A percentile compares a stretch with the other conserved stretches of the same genome.
phyloP scores from a whole-genome alignment of 352 stramenopile genomes.

The Phytophthora foliorum region DNA sequence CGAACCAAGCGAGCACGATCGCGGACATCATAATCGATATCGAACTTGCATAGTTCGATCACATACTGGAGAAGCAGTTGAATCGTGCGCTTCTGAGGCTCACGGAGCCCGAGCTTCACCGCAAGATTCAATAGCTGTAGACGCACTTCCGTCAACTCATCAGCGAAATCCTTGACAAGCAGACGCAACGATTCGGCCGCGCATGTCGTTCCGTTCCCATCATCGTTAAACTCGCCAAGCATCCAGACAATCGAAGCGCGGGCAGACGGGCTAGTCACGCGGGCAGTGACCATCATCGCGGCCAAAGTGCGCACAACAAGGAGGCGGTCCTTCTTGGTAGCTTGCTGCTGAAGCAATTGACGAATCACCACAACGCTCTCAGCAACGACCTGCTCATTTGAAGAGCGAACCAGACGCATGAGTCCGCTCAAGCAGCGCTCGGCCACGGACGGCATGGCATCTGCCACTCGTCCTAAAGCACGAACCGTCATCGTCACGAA shows the following conservation, averaged over 20 bases:
- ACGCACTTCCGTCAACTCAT: slow-evolving; percentile 91
- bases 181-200: slow-evolving; percentile 89
- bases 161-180: slow-evolving; percentile 87
- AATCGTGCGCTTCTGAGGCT: slow-evolving; percentile 77
- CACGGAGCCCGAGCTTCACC: slow-evolving; percentile 90
- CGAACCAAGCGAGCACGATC: slow-evolving; percentile 92
- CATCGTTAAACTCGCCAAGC: slow-evolving; percentile 90
- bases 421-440: slow-evolving; percentile 93
- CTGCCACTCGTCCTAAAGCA: slow-evolving; percentile 93
- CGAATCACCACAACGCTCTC: slow-evolving; percentile 97
- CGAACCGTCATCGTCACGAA: slow-evolving; percentile 96
- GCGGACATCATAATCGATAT: slow-evolving; percentile 94
- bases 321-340: slow-evolving; percentile 82
- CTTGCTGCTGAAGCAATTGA: slow-evolving; percentile 93
- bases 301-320: slow-evolving; percentile 82
- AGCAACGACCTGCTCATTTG: slow-evolving; percentile 92
- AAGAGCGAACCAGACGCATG: slow-evolving; percentile 87
- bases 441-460: slow-evolving; percentile 91
- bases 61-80: slow-evolving; percentile 91
- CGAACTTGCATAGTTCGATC: slow-evolving; percentile 94
- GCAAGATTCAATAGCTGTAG: slow-evolving; percentile 94
- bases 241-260: slow-evolving; percentile 95
- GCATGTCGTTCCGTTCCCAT: slow-evolving; percentile 69
- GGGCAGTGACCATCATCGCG: slow-evolving; percentile 78
- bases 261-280: slow-evolving; percentile 77